These are phyloP conservation scores for Psidium friedrichsthalianum DNA, from an alignment of 345 rosid genomes.

Conservation along the genomic window DNA sequence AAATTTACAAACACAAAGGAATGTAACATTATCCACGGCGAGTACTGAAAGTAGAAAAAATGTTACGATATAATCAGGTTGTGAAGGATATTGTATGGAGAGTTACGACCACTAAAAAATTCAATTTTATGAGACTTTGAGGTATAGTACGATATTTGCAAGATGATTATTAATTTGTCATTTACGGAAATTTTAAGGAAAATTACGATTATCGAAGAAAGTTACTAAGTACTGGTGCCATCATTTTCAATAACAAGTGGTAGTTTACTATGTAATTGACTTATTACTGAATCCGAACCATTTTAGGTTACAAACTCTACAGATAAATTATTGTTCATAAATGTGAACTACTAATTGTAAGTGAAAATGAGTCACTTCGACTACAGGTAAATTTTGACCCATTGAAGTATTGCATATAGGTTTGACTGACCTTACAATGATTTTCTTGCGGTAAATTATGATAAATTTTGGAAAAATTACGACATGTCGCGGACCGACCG, in stretches of 20 bases:
- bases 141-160: background rate
- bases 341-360: background rate
- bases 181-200: background rate
- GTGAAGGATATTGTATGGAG: rapidly evolving
- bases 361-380: background rate
- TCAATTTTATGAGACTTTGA: too few species aligned
- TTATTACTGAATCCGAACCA: background rate
- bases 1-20: background rate
- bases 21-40: background rate
- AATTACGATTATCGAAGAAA: background rate
- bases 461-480: background rate
- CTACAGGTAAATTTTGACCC: too few species aligned
- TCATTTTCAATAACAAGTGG: background rate
- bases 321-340: background rate
- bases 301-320: background rate
- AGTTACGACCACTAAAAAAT: background rate
- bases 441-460: background rate
- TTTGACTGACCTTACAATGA: background rate
- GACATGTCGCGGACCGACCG: background rate
- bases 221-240: background rate
- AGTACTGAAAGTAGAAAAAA: background rate
- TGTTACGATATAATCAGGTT: background rate
- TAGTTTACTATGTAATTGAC: background rate
- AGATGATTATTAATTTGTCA: background rate
- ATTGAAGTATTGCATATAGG: background rate